These are phyloP conservation scores for Leccinum sublutescens DNA, from an alignment of 768 basidiomycete species.

Conservation along the genomic window DNA sequence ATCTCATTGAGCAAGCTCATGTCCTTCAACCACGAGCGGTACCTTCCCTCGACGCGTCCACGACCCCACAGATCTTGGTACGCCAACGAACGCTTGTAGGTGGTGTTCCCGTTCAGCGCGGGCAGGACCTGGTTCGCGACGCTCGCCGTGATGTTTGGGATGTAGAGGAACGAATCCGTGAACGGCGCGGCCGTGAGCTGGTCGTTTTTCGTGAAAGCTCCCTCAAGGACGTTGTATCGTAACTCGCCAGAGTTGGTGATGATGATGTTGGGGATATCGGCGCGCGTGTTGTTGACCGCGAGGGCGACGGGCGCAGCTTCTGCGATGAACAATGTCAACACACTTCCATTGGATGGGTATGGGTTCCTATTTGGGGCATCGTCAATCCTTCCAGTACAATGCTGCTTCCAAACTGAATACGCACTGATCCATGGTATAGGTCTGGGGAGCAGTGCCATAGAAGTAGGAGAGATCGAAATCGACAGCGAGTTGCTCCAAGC, in stretches of 20 bases:
- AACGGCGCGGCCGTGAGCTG: conserved; percentile 76
- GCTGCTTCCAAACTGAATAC: conserved; percentile 13
- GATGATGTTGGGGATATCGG: conserved; percentile 58
- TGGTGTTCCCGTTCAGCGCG: conserved; percentile 45
- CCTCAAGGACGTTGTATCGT: conserved; percentile 66
- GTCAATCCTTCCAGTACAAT: neutral
- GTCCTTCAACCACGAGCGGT: neutral
- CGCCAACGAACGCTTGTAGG: no score
- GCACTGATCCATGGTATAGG: conserved; percentile 66
- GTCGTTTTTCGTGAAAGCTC: conserved; percentile 78
- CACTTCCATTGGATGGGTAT: conserved; percentile 58
- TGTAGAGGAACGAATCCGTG: conserved; percentile 58
- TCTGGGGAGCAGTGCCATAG: conserved; percentile 75
- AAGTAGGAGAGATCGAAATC: conserved; percentile 59
- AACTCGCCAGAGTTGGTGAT: conserved; percentile 62
- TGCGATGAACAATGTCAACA: conserved; percentile 56
- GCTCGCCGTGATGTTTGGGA: conserved; percentile 50
- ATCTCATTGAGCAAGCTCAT: neutral
- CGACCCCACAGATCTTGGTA: neutral
- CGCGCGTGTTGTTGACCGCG: conserved; percentile 61
- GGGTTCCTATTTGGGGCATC: conserved; percentile 42
- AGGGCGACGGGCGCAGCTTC: conserved; percentile 56
- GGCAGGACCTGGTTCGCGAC: conserved; percentile 55
- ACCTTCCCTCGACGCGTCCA: neutral
- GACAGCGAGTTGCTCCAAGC: conserved; percentile 51